Base-by-base conservation (phyloP, 208 protist genomes). In the Plasmodiophora brassicae region DNA sequence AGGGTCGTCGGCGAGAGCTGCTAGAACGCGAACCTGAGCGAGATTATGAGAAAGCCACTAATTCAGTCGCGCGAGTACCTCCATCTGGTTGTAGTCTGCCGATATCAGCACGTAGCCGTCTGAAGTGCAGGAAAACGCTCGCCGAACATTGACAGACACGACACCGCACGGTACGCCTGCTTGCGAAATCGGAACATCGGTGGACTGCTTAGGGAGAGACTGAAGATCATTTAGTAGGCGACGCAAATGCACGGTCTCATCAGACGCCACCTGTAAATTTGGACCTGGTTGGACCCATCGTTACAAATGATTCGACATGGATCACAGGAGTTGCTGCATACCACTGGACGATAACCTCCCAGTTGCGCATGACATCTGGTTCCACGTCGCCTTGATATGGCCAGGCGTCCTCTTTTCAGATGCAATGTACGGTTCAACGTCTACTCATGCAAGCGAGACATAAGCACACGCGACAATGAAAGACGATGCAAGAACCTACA, bases 1-100 rank as follows among this genome's bases (percentile, higher is more conserved):
- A 57, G 25, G 20, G n/a, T 78, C 65, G 5, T 38, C n/a, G 32
- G 65, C 32, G 20, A 78, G n/a, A 5, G 41, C 10, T 32, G 65
- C 65, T 36, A 78, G 41, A 78, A 78, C 65, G 20, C 65, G 65
- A 78, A 78, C 65, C 65, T 78, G 65, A 44, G 10, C 65, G 41
- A n/a, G 41, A 36, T 78, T 32, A 78, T 36, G 32, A 78, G 41
- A 78, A 57, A 25, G 14, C 41, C 41, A 38, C 65, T 78, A 5
- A 36, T 14, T 44, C n/a, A 5, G 41, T 44, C 5, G 41, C 14
- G 5, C 41, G 50, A 78, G n/a, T 32, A 78, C 65, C 65, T 78
- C 65, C 65, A 78, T 78, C 41, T 78, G 65, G 5, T 38, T 5
- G 65, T 78, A 78, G n/a, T 78, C 65, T 78, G 65, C 65, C 20